Conservation (phyloP, 352 stramenopile species). For the Phytophthora citricola region DNA sequence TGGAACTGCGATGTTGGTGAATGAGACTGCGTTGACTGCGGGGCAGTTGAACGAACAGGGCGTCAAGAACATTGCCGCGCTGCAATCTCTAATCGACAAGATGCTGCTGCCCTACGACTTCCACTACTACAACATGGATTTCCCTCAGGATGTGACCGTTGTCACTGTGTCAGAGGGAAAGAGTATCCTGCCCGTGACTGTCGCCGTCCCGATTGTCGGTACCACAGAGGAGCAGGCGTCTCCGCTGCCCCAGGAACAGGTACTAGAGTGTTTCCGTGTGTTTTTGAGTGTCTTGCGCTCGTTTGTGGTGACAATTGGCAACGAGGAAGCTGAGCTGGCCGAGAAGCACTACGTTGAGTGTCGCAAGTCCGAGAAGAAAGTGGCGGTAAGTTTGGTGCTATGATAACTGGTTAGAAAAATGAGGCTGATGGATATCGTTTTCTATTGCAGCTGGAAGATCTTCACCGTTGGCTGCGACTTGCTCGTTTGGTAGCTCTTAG, state of each 20-base stretch:
- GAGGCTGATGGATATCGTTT: constrained; percentile 4
- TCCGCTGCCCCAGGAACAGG: constrained; percentile 17
- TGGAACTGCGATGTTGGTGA: constrained; percentile 67
- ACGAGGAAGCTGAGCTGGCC: constrained; percentile 76
- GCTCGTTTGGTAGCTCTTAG: constrained; percentile 77
- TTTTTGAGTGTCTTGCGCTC: constrained; percentile 68
- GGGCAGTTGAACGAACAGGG: constrained; percentile 76
- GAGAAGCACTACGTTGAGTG: constrained; percentile 84
- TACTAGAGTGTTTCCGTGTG: constrained; percentile 73
- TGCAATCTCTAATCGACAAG: constrained; percentile 78
- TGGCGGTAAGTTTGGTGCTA: constrained; percentile 54
- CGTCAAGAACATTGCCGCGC: constrained; percentile 73
- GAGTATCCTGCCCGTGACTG: constrained; percentile 74
- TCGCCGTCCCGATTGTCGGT: constrained; percentile 46
- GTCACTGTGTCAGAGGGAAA: constrained; percentile 77
- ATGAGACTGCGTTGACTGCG: constrained; percentile 70
- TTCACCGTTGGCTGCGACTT: constrained; percentile 80
- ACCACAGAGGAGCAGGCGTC: neutral
- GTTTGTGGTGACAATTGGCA: constrained; percentile 64
- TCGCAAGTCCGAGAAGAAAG: constrained; percentile 70
- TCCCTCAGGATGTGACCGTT: constrained; percentile 75
- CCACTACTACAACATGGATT: constrained; percentile 87
- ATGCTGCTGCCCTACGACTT: constrained; percentile 88
- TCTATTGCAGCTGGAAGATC: constrained; percentile 64
- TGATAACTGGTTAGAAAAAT: neutral